A percentile compares a stretch with the other conserved stretches of the same genome.
phyloP scores from a whole-genome alignment of 306 rosid species.

The Abrus pulchellus region DNA sequence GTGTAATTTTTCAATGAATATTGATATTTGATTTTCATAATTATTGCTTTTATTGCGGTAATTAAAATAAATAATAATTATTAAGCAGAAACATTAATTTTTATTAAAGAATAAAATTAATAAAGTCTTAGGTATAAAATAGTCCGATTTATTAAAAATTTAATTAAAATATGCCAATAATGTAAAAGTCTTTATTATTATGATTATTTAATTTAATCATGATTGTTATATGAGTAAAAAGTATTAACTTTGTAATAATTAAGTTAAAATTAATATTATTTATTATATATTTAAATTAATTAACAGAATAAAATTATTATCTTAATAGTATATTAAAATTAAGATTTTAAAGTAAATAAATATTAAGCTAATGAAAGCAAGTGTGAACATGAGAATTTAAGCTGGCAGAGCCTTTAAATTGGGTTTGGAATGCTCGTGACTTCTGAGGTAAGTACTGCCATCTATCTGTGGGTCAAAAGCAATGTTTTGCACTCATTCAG shows the following conservation, averaged over 20 bases:
- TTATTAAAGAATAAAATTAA: too few species aligned
- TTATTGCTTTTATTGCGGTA: background rate
- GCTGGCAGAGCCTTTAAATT: conserved; percentile 26
- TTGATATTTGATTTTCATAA: background rate
- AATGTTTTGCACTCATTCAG: background rate
- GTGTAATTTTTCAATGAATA: background rate
- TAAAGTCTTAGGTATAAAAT: too few species aligned
- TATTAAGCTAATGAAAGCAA: conserved; percentile 36
- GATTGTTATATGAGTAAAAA: too few species aligned
- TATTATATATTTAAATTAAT: too few species aligned
- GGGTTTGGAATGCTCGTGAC: conserved; percentile 52
- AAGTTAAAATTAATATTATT: too few species aligned
- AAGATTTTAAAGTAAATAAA: background rate
- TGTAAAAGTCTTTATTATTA: too few species aligned
- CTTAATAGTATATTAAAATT: too few species aligned
- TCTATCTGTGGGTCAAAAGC: conserved; percentile 21
- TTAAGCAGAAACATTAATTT: background rate
- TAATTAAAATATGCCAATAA: too few species aligned
- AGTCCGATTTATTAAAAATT: too few species aligned
- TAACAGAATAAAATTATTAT: too few species aligned
- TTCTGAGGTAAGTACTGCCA: background rate
- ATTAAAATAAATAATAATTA: background rate
- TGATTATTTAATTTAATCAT: too few species aligned
- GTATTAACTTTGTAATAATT: too few species aligned
- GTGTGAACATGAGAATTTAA: conserved; percentile 50